These are phyloP conservation scores for Debaryomyces sp. DNA, from an alignment of 1,139 yeast genomes.

Conservation along the genomic window DNA sequence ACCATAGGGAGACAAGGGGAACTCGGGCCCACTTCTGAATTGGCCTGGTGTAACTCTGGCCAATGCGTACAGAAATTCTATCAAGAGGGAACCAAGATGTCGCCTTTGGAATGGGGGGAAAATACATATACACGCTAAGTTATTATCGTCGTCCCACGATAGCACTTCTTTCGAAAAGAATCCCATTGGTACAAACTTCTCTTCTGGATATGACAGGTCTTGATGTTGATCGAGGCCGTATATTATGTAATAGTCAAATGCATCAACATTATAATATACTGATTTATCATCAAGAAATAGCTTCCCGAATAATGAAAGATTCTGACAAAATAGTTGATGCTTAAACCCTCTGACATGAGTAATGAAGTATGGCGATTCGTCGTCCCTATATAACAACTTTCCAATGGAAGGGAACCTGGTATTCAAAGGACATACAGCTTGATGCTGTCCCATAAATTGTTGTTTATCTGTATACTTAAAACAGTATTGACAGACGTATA, in stretches of 20 bases:
- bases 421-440: conserved; percentile 43
- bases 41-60: conserved; percentile 55
- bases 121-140: conserved; percentile 85
- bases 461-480: conserved; percentile 69
- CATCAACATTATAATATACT: conserved; percentile 75
- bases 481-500: conserved; percentile 79
- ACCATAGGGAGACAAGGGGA: conserved; percentile 86
- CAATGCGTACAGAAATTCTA: conserved; percentile 79
- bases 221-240: conserved; percentile 47
- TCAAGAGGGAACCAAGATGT: conserved; percentile 75
- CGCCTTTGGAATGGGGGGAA: conserved; percentile 90
- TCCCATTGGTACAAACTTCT: conserved; percentile 66
- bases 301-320: conserved; percentile 81
- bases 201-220: conserved; percentile 2
- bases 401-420: conserved; percentile 55
- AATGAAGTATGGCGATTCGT: conserved; percentile 48
- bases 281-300: conserved; percentile 91
- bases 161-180: conserved; percentile 87
- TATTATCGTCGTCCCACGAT: conserved; percentile 78
- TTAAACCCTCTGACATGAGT: conserved; percentile 67
- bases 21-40: conserved; percentile 82
- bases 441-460: conserved; percentile 44
- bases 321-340: conserved; percentile 73
- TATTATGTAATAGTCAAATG: conserved; percentile 76
- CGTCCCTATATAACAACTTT: conserved; percentile 65